phyloP scores from a whole-genome alignment of 768 basidiomycete genomes.

The Tephrocybe sp. region DNA sequence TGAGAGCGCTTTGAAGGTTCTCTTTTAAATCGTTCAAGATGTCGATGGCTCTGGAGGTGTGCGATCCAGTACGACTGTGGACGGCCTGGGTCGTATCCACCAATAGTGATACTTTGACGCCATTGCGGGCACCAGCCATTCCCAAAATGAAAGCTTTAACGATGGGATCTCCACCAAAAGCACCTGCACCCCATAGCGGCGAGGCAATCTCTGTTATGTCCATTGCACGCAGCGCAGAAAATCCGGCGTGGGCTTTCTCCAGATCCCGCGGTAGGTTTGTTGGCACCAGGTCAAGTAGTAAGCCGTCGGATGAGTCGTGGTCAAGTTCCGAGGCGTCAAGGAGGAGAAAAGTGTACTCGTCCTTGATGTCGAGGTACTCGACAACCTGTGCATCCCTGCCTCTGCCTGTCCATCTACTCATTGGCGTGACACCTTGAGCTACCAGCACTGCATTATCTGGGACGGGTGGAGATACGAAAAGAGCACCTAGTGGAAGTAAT shows the following conservation, averaged over 20 bases:
- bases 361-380: not conserved
- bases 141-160: slow-evolving; percentile 29
- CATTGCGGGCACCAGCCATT: slow-evolving; percentile 26
- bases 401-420: slow-evolving; percentile 25
- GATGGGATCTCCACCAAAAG: slow-evolving; percentile 31
- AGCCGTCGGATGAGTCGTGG: not conserved
- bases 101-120: slow-evolving; percentile 21
- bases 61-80: not conserved
- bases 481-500: slow-evolving; percentile 26
- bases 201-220: slow-evolving; percentile 23
- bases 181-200: slow-evolving; percentile 33
- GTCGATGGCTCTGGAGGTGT: not conserved
- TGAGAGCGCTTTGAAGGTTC: slow-evolving; percentile 1
- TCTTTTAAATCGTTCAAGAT: not conserved
- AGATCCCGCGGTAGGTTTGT: slow-evolving; percentile 26
- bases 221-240: slow-evolving; percentile 18
- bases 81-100: slow-evolving; percentile 19
- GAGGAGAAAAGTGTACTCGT: slow-evolving; percentile 24
- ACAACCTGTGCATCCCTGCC: slow-evolving; percentile 22
- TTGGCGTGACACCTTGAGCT: slow-evolving; percentile 20
- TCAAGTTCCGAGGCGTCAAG: slow-evolving; percentile 32
- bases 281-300: slow-evolving; percentile 26
- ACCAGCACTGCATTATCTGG: slow-evolving; percentile 24
- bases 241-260: slow-evolving; percentile 27
- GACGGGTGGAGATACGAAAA: slow-evolving; percentile 29